Evolutionary conservation across 2,329 filamentous ascomycete genomes (phyloP).

Genomic region (Aureobasidium musti): DNA sequence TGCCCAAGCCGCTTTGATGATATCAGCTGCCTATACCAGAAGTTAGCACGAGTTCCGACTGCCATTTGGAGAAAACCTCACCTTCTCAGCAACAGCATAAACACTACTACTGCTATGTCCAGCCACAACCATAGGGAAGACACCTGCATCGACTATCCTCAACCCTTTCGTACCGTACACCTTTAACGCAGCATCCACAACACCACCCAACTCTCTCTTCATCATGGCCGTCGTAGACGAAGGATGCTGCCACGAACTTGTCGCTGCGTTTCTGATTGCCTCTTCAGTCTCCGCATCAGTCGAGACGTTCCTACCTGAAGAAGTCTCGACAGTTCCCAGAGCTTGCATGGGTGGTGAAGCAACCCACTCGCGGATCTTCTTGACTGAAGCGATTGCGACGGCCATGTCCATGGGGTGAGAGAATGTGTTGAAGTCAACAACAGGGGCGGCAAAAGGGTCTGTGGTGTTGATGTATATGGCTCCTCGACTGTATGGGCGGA

Average conservation of each 20-base stretch:
- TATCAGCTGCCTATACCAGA: conserved; percentile 30
- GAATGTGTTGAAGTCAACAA: conserved; percentile 47
- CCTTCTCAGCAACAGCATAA: conserved; percentile 34
- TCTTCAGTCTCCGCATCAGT: conserved; percentile 32
- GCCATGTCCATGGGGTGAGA: conserved; percentile 43
- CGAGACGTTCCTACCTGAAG: conserved; percentile 35
- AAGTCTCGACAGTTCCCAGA: conserved; percentile 40
- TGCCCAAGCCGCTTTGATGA: conserved; percentile 30
- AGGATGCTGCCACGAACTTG: conserved; percentile 22
- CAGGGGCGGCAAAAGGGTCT: conserved; percentile 40
- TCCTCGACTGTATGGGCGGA: conserved; percentile 43
- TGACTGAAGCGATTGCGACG: conserved; percentile 41
- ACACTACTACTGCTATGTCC: conserved; percentile 33
- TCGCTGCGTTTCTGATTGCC: conserved; percentile 13
- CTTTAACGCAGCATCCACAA: conserved; percentile 47
- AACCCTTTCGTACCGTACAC: conserved; percentile 48
- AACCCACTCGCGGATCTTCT: conserved; percentile 42
- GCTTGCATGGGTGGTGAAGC: conserved; percentile 38
- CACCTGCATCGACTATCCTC: conserved; percentile 48
- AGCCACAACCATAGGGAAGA: conserved; percentile 47
- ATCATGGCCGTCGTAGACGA: conserved; percentile 49
- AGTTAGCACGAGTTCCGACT: background rate
- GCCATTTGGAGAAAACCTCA: background rate
- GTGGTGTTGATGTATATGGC: conserved; percentile 39
- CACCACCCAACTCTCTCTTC: conserved; percentile 49